Conservation (phyloP, 192 early-diverging fungal genomes). For the Backusella parvicylindrica region DNA sequence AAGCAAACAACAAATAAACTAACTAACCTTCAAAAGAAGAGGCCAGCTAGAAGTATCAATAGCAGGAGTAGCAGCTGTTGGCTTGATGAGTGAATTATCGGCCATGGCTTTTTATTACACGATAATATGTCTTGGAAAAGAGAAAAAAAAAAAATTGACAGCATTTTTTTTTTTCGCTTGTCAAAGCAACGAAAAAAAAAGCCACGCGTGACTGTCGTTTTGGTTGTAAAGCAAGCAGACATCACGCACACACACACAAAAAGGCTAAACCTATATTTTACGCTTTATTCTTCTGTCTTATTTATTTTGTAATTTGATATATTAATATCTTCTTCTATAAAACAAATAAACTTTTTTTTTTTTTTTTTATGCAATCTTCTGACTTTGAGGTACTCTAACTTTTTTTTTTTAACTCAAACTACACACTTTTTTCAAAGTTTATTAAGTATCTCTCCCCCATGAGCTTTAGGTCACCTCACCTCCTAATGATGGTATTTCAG, state of each 20-base stretch:
- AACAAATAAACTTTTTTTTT: background rate
- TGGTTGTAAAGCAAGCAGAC: no score
- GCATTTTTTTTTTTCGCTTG: background rate
- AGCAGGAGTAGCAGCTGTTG: conserved; percentile 66
- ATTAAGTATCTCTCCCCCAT: background rate
- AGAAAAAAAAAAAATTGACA: conserved; percentile 11
- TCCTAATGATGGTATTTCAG: conserved; percentile 79
- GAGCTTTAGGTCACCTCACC: conserved; percentile 49
- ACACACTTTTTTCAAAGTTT: background rate
- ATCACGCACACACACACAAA: background rate
- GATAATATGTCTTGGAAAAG: no score
- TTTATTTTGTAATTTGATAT: no score
- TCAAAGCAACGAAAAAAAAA: background rate
- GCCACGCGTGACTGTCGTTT: conserved; percentile 2
- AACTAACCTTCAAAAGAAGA: conserved; percentile 81
- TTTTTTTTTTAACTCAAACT: background rate
- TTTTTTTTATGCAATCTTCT: conserved; percentile 15
- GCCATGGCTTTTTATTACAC: conserved; percentile 23
- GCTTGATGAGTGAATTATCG: conserved; percentile 76
- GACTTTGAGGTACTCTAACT: conserved; percentile 32
- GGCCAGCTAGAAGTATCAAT: conserved; percentile 96
- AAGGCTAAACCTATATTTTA: no score
- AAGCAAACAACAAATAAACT: background rate
- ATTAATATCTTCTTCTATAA: background rate
- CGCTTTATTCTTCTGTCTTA: no score